Evolutionary conservation across 768 basidiomycete genomes (phyloP).

Genomic region (Trametes punicea): DNA sequence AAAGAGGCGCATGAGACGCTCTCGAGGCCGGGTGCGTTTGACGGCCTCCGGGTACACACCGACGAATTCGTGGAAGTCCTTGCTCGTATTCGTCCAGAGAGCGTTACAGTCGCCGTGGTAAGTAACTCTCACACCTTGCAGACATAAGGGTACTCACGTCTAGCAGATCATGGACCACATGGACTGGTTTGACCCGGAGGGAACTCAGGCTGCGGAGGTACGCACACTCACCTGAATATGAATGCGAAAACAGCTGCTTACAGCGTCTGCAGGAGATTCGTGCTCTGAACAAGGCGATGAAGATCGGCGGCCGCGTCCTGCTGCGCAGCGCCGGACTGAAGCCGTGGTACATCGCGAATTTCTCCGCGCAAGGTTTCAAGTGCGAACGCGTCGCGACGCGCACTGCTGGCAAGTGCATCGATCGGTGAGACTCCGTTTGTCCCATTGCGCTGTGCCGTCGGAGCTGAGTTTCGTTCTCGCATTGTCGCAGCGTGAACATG

Average conservation of each 20-base stretch:
- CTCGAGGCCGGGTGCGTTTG: constrained; percentile 13
- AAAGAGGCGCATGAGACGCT: constrained; percentile 15
- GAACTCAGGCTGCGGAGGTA: constrained; percentile 10
- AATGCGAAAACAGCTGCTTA: not conserved
- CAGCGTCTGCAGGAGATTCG: constrained; percentile 5
- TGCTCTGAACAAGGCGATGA: constrained; percentile 20
- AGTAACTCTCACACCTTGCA: not conserved
- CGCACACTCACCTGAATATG: too few relatives aligned
- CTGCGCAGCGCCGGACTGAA: constrained; percentile 17
- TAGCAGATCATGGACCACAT: constrained; percentile 21
- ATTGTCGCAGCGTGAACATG: constrained; percentile 15
- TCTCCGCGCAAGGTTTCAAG: constrained; percentile 16
- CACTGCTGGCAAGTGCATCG: constrained; percentile 17
- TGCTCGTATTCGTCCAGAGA: constrained; percentile 14
- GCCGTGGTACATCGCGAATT: constrained; percentile 21
- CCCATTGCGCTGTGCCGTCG: too few relatives aligned
- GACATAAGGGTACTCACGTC: not conserved
- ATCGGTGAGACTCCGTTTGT: not conserved
- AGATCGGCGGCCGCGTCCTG: constrained; percentile 19
- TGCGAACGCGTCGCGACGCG: constrained; percentile 17
- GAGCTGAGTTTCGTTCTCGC: not conserved
- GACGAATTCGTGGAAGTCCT: constrained; percentile 21
- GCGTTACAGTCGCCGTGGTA: constrained; percentile 18
- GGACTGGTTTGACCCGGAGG: constrained; percentile 21
- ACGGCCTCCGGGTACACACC: constrained; percentile 17